Evolutionary conservation across 345 rosid species (phyloP).

Genomic region (Diplotaxis tenuifolia): DNA sequence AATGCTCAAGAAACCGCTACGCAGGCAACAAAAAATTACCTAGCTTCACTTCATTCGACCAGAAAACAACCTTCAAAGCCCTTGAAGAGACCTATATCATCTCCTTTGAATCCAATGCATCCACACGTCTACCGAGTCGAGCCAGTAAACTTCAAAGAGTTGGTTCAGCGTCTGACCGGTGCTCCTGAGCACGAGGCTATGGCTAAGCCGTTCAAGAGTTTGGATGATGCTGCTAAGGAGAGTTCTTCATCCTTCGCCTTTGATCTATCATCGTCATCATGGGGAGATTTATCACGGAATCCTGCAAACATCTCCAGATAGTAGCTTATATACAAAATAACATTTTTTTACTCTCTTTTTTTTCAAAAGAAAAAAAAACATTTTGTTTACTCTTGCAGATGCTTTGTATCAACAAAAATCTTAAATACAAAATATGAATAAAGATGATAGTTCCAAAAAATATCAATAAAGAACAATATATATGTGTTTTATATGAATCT

Average conservation of each 20-base stretch:
- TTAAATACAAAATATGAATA: not conserved
- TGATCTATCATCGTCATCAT: not conserved
- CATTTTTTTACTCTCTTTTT: not conserved
- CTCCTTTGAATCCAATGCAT: not conserved
- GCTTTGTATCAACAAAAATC: not conserved
- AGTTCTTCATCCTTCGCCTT: not conserved
- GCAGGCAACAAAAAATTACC: not conserved
- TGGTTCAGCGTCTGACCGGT: not conserved
- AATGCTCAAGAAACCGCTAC: not conserved
- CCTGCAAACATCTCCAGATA: not conserved
- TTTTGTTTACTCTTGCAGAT: not conserved
- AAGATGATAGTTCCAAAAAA: not conserved
- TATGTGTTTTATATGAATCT: not conserved
- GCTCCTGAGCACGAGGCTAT: not conserved
- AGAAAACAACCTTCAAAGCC: not conserved
- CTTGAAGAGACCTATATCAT: not conserved
- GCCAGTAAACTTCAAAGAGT: not conserved
- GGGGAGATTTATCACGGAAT: not conserved
- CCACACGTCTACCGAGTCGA: not conserved
- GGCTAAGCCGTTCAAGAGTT: not conserved
- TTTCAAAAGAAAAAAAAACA: too few relatives aligned
- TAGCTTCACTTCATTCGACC: not conserved
- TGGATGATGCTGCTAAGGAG: not conserved
- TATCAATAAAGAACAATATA: not conserved
- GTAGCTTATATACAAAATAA: not conserved